Percentiles rank a stretch among this genome's conserved stretches.
Conservation (phyloP, 1,139 yeast genomes). For the Candida sp. region DNA sequence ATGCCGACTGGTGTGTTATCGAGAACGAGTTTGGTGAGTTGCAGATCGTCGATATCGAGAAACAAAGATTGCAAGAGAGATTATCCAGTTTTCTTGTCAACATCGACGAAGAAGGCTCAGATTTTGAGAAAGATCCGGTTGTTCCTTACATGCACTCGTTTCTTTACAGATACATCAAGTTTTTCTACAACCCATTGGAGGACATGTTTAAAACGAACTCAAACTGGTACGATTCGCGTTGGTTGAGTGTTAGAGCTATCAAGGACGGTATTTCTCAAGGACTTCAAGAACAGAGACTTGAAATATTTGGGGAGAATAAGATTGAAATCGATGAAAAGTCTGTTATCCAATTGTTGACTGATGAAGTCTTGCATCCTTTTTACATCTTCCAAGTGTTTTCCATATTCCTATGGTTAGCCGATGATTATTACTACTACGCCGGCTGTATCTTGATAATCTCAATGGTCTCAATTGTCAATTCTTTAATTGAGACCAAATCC, state of each 20-base stretch:
- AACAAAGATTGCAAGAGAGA: constrained; percentile 69
- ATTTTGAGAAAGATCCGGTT: constrained; percentile 55
- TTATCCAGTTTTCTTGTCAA: constrained; percentile 66
- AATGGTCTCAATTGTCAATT: constrained; percentile 74
- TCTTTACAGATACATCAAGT: constrained; percentile 80
- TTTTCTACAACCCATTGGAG: constrained; percentile 84
- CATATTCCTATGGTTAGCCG: constrained; percentile 88
- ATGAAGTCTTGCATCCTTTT: constrained; percentile 94
- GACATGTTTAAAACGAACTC: constrained; percentile 85
- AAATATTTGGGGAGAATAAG: constrained; percentile 78
- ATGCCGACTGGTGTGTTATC: constrained; percentile 91
- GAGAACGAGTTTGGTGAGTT: constrained; percentile 95
- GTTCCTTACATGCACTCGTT: constrained; percentile 75
- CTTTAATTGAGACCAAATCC: constrained; percentile 81
- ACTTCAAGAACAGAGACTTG: constrained; percentile 65
- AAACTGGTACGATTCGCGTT: constrained; percentile 82
- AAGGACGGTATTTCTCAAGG: constrained; percentile 77
- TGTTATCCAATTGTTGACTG: constrained; percentile 64
- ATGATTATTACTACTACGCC: constrained; percentile 93
- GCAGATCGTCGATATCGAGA: constrained; percentile 56
- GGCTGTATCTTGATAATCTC: constrained; percentile 90
- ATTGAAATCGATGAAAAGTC: constrained; percentile 81
- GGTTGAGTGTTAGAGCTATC: constrained; percentile 65
- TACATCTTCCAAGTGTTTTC: constrained; percentile 95
- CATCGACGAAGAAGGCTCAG: constrained; percentile 22